Evolutionary conservation across 352 stramenopile genomes (phyloP).

Genomic region (Phytophthora megakarya): DNA sequence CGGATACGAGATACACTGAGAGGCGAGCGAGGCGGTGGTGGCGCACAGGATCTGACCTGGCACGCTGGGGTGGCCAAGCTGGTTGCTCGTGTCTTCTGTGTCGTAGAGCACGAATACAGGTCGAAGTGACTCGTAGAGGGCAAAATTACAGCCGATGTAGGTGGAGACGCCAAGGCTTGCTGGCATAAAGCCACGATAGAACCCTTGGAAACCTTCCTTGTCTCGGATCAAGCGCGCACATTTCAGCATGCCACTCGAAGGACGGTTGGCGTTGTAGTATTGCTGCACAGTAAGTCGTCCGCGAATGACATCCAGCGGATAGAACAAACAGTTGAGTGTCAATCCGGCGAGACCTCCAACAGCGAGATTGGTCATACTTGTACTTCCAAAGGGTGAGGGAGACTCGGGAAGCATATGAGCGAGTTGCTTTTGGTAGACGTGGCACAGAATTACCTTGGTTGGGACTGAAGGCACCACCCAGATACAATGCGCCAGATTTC

Average conservation of each 20-base stretch:
- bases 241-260: constrained; percentile 57
- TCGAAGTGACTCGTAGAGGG: constrained; percentile 84
- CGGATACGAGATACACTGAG: constrained; percentile 79
- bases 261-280: constrained; percentile 49
- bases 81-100: constrained; percentile 52
- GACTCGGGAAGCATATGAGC: constrained; percentile 23
- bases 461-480: constrained; percentile 82
- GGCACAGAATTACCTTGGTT: constrained; percentile 79
- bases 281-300: constrained; percentile 77
- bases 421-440: constrained; percentile 70
- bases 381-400: constrained; percentile 17
- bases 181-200: constrained; percentile 77
- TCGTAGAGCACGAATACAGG: constrained; percentile 83
- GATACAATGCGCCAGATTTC: constrained; percentile 83
- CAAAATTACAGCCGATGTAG: constrained; percentile 87
- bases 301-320: constrained; percentile 80
- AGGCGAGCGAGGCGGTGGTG: constrained; percentile 66
- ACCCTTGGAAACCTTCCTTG: constrained; percentile 55
- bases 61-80: constrained; percentile 70
- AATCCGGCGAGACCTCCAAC: constrained; percentile 70
- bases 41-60: constrained; percentile 81
- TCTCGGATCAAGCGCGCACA: constrained; percentile 57
- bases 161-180: constrained; percentile 76
- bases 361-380: constrained; percentile 62
- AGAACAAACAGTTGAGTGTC: constrained; percentile 72